phyloP scores from a whole-genome alignment of 306 rosid species.

The Malus sylvestris region DNA sequence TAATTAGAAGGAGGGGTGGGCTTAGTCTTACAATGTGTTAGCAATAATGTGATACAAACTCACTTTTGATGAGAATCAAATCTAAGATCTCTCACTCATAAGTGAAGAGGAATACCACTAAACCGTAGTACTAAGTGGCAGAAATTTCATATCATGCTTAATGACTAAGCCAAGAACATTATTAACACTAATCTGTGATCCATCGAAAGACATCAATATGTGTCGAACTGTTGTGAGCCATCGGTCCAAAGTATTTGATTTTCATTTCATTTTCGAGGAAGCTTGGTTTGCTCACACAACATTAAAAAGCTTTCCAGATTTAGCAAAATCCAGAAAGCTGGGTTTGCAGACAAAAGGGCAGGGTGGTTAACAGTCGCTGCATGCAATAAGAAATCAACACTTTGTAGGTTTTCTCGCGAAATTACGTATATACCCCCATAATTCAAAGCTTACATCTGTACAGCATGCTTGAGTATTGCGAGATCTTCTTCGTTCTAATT shows the following conservation, averaged over 20 bases:
- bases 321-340: neutral
- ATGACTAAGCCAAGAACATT: neutral
- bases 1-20: too few relatives aligned
- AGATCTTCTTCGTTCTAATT: neutral
- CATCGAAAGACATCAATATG: neutral
- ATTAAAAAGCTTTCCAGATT: neutral
- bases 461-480: neutral
- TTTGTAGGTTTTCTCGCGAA: neutral
- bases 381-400: neutral
- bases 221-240: neutral
- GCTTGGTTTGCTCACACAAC: neutral
- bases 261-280: neutral
- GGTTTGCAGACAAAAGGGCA: neutral
- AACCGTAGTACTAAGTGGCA: too few relatives aligned
- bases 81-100: too few relatives aligned
- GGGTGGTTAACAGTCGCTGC: conserved; percentile 6
- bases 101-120: too few relatives aligned
- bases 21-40: too few relatives aligned
- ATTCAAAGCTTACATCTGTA: neutral
- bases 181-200: neutral
- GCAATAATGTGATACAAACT: too few relatives aligned
- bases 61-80: too few relatives aligned
- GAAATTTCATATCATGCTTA: neutral
- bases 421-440: neutral
- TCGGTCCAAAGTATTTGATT: neutral